Conservation (phyloP, 2,329 filamentous ascomycete species). For the Pestalotiopsis sp. region DNA sequence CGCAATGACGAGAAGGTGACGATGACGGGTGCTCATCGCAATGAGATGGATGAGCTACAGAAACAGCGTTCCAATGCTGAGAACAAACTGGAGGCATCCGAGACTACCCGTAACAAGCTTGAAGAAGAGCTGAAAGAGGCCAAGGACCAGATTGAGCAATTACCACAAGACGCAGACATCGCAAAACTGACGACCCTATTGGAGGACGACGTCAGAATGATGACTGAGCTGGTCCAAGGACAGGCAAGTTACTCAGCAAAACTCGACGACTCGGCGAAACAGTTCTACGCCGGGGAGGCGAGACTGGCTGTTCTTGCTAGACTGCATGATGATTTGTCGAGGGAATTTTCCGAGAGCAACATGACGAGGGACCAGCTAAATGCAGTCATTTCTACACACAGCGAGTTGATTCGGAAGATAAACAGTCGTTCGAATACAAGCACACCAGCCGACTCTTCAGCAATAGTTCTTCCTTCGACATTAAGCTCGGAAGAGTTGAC, state of each 20-base stretch:
- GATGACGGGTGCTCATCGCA: neutral
- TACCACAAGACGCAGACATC: neutral
- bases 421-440: neutral
- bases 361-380: neutral
- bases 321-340: neutral
- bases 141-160: neutral
- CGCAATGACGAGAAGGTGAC: neutral
- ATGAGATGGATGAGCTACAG: neutral
- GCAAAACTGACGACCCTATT: neutral
- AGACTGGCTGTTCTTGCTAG: neutral
- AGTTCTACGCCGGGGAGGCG: neutral
- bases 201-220: neutral
- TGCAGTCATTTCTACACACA: neutral
- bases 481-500: neutral
- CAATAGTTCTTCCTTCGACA: neutral
- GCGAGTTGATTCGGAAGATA: neutral
- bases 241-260: neutral
- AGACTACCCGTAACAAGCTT: neutral
- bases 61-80: neutral
- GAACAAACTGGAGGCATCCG: neutral
- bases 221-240: neutral
- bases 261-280: neutral
- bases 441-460: neutral
- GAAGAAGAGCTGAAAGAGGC: conserved; percentile 3
- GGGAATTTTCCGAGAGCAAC: neutral